Base-by-base conservation (phyloP, 306 rosid genomes). In the Vigna reflexopilosa region DNA sequence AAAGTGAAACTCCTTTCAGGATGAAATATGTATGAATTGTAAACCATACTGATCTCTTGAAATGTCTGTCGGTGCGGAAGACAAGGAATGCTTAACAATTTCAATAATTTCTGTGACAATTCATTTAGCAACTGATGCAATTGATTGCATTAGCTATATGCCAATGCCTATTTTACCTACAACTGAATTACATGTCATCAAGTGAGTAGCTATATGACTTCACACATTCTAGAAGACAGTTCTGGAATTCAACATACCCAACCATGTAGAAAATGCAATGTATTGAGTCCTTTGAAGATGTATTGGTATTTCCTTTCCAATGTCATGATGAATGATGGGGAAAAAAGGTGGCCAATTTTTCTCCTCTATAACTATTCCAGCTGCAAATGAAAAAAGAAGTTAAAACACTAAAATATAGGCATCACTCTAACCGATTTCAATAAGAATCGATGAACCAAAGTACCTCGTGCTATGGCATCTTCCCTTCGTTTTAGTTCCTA, bases 301-400 rank as follows among this genome's bases (percentile, higher is more conserved):
- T 72, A 96, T 78, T 20, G 99, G 99, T 83, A 93, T 93, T 81
- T 96, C 99, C 32, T 85, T 91, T 38, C 84, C 85, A 90, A 95
- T 91, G 87, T 96, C 90, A 78, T 96, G 94, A 82, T 96, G 99
- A 82, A 96, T 93, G 77, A 96, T n/a, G 67, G 98, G 99, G 2
- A 81, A 87, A 87, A 91, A 93, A 32, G 98, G 96, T 45, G 99
- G 98, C 97, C 97, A 96, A 61, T 90, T 96, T 84, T 96, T 96
- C 64, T 93, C 98, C 88, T 90, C 96, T 73, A 88, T 77, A 20
- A 86, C 86, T 81, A 91, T 77, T 69, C 98, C 98, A 83, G 94
- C 98, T 96, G 96, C 82, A 77, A 85, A 67, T 76, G 19, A 68
- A 65, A 20, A 15, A 16, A 32, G 69, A 80, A 34, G 12, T 12